These are phyloP conservation scores for Talaromyces sp. DNA, from an alignment of 2,329 filamentous ascomycete genomes.

Conservation along the genomic window DNA sequence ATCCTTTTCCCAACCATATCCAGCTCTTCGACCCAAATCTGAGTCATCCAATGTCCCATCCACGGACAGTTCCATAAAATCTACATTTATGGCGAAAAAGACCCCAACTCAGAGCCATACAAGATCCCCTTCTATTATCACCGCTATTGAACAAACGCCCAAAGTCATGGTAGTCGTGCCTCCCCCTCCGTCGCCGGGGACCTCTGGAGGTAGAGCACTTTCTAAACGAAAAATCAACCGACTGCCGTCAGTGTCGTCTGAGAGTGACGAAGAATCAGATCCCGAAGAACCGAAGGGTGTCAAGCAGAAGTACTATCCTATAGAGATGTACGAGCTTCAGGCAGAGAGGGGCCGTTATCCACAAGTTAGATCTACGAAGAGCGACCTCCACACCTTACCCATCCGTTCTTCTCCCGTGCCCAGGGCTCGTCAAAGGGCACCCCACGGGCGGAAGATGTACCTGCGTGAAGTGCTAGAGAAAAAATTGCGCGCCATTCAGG, in stretches of 20 bases:
- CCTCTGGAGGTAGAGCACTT: background rate
- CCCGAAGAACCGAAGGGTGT: conserved; percentile 3
- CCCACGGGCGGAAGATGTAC: conserved; percentile 4
- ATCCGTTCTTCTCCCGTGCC: background rate
- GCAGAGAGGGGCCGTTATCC: conserved; percentile 12
- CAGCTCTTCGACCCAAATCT: background rate
- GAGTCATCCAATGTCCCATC: background rate
- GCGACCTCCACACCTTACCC: background rate
- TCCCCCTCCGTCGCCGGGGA: background rate
- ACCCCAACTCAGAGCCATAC: background rate
- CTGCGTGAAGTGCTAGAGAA: conserved; percentile 18
- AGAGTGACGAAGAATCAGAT: conserved; percentile 5
- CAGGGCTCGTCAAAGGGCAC: background rate
- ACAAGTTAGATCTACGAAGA: background rate
- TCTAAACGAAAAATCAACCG: conserved; percentile 3
- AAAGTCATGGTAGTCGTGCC: conserved; percentile 4
- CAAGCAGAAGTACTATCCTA: conserved; percentile 11
- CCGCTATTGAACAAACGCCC: background rate
- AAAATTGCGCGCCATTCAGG: conserved; percentile 25
- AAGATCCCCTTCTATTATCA: background rate
- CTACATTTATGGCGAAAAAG: background rate
- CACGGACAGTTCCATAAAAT: background rate
- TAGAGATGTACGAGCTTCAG: conserved; percentile 6
- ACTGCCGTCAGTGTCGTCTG: background rate
- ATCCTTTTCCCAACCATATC: background rate